Evolutionary conservation across 352 stramenopile genomes (phyloP), one percentile per base, ranked within the genome.

Genomic region (Globisporangium camurandrum): DNA sequence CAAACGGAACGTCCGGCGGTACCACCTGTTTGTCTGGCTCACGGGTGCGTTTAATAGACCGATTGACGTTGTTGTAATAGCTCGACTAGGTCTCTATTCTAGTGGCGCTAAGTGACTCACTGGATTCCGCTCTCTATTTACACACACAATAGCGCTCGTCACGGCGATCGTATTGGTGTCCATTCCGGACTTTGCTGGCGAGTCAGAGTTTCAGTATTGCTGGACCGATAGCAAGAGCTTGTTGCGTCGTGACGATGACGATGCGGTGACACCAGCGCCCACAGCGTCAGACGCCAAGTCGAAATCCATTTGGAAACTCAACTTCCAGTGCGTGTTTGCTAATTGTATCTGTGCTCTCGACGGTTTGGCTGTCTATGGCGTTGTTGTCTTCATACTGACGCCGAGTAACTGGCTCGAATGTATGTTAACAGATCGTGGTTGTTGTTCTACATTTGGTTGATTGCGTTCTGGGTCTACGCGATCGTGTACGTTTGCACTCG

Each of bases 401-500:
- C 17, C 4, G 9, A 16, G 23, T 28, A 17, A 4, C 8, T 31
- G 27, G 3, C 17, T 37, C 62, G 38, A 55, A 20, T 34, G 39
- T 46, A 2, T 45, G n/a, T 31, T 23, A 27, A 0, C 46, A 87
- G 75, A 47, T 90, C 80, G 24, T 93, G 83, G 83, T 49, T 80
- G 22, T 73, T 93, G 22, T 93, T 93, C 52, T 92, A 93, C 67
- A 70, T 87, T 14, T 93, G 83, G 83, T 57, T 93, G 33, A 89
- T 93, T 62, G 56, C 90, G 34, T 93, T 74, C 64, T 93, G 80
- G 75, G 60, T 88, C 49, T 88, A 88, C 59, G 82, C 82, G 24
- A 86, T 93, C 53, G 68, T 60, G 78, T 89, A 65, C 46, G 71
- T 67, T 47, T 2, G 24, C 26, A 10, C 2, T 53, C 4, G 10